These are phyloP conservation scores for Kuraishia cidri DNA, from an alignment of 805 yeast genomes.

Conservation along the genomic window DNA sequence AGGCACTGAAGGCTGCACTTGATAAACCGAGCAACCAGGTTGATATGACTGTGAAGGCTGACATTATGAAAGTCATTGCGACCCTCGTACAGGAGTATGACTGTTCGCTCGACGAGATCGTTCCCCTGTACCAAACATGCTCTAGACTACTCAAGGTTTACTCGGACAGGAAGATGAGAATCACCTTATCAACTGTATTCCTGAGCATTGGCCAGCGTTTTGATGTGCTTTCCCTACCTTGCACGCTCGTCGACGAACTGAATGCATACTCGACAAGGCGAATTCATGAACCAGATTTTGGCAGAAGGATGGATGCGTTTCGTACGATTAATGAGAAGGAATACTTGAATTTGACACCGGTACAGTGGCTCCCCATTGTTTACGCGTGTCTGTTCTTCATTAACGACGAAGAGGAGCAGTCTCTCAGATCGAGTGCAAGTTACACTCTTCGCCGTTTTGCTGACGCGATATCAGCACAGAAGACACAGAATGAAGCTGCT, in stretches of 20 bases:
- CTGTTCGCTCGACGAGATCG: constrained; percentile 41
- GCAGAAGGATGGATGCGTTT: constrained; percentile 61
- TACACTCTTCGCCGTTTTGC: constrained; percentile 54
- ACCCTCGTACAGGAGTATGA: constrained; percentile 43
- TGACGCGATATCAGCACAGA: constrained; percentile 37
- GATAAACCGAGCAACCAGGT: constrained; percentile 48
- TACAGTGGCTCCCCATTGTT: constrained; percentile 77
- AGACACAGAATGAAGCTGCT: constrained; percentile 15
- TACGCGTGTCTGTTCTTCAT: constrained; percentile 62
- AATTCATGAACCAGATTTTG: constrained; percentile 74
- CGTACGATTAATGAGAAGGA: constrained; percentile 49
- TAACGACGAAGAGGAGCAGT: constrained; percentile 69
- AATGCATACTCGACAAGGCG: constrained; percentile 60
- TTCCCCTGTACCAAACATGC: constrained; percentile 29
- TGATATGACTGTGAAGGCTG: constrained; percentile 40
- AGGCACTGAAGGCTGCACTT: constrained; percentile 50
- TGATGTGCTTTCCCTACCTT: constrained; percentile 31
- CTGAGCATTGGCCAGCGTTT: constrained; percentile 46
- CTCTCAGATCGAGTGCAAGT: constrained; percentile 72
- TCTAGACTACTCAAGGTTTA: constrained; percentile 52
- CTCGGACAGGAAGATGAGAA: constrained; percentile 54
- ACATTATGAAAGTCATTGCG: constrained; percentile 48
- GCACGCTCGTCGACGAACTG: constrained; percentile 48
- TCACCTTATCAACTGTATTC: constrained; percentile 51
- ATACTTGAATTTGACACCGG: constrained; percentile 31